Percentiles rank a stretch among this genome's conserved stretches.
These are phyloP conservation scores for Cladorrhinum sp. DNA, from an alignment of 2,329 filamentous ascomycete genomes.

Conservation along the genomic window DNA sequence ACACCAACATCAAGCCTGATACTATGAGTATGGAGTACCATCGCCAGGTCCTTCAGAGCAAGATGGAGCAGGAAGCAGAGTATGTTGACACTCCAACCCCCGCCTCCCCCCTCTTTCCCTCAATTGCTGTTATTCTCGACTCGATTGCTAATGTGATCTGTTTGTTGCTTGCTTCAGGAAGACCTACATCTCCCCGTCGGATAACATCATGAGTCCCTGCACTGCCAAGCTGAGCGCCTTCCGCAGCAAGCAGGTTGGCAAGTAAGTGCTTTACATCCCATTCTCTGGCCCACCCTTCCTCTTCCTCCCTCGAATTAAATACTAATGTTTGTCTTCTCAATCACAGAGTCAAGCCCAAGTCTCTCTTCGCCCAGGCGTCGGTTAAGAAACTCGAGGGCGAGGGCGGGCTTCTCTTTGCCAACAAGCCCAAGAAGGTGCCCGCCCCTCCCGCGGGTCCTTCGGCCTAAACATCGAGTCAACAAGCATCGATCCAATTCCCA, in stretches of 20 bases:
- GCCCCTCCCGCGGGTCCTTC: conserved; percentile 1
- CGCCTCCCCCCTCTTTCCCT: background rate
- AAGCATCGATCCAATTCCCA: background rate
- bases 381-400: conserved; percentile 58
- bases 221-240: conserved; percentile 78
- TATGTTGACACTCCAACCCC: conserved; percentile 39
- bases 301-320: background rate
- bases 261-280: conserved; percentile 51
- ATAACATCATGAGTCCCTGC: conserved; percentile 84
- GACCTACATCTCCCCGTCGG: conserved; percentile 75
- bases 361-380: conserved; percentile 64
- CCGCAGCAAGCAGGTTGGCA: conserved; percentile 75
- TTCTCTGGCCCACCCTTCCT: background rate
- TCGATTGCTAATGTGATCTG: conserved; percentile 1
- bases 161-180: conserved; percentile 24
- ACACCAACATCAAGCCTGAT: conserved; percentile 43
- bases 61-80: conserved; percentile 62
- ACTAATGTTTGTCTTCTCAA: background rate
- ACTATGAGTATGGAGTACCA: conserved; percentile 74
- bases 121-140: background rate
- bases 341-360: conserved; percentile 61
- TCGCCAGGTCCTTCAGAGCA: conserved; percentile 69
- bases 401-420: conserved; percentile 35
- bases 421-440: conserved; percentile 22
- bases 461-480: background rate